Base-by-base conservation (phyloP, 768 basidiomycete species). In the Xerocomellus intermedius region DNA sequence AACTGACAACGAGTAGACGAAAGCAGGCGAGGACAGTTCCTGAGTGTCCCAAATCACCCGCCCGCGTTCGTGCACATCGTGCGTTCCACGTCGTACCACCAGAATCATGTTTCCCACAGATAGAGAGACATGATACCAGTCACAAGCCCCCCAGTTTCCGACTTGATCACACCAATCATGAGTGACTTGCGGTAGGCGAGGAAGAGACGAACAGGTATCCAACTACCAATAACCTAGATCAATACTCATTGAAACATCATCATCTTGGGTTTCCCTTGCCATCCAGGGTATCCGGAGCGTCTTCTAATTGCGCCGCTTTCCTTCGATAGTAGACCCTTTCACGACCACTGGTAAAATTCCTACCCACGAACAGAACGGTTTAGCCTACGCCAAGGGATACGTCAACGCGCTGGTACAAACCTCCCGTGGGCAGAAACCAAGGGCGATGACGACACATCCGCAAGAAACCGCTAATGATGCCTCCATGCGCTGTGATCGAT, bases 401-500 rank as follows among this genome's bases (percentile, higher is more conserved):
- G 22, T n/a, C 12, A 21, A 21, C 17, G 8, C 17, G 8, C 35
- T 2, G n/a, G 16, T 30, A 68, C 79, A 50, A 55, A 87, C 88
- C 87, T 74, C 88, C 88, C 1, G 85, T 87, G 3, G 82, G 79
- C 32, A 89, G 65, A 7, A 64, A 47, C 64, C 79, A 83, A 14
- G 53, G 56, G 1, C 65, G 63, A 24, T 82, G 77, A 0, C 76
- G 76, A 21, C 82, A 68, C 0, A 75, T 71, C 3, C 65, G 69
- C 62, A 88, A 62, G 52, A 87, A 80, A 1, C 78, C 82, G 42
- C 78, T 74, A 43, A 86, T 83, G 54, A 84, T 79, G 0, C 85
- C 87, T 8, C 80, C 76, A 63, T 91, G 88, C 0, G 82, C 74
- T 1, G 85, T 86, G 50, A 89, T 77, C 7, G 85, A 84, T 19